Conservation (phyloP, 1,284 basidiomycete genomes). For the Irpex sp. region DNA sequence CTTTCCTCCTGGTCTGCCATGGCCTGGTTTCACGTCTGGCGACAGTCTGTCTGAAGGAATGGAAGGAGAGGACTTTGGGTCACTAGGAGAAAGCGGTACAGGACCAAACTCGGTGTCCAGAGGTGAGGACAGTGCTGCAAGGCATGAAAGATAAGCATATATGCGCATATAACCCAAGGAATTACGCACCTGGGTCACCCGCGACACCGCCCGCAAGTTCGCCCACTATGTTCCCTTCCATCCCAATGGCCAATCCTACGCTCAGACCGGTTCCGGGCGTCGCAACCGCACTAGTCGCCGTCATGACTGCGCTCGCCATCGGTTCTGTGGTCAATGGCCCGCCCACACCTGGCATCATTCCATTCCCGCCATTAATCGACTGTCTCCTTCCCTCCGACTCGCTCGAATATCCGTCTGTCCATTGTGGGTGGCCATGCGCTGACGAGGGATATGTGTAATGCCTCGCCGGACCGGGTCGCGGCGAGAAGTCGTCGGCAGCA, state of each 20-base stretch:
- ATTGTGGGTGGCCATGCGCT: not conserved
- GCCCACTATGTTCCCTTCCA: not conserved
- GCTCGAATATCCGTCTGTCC: not conserved
- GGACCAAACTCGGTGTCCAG: not conserved
- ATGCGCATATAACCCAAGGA: not conserved
- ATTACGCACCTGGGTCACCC: not conserved
- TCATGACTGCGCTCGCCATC: not conserved
- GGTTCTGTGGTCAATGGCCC: not conserved
- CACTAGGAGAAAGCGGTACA: not conserved
- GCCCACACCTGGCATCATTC: not conserved
- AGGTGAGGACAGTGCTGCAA: not conserved
- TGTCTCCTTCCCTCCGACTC: not conserved
- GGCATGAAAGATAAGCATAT: not conserved
- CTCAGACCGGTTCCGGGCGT: not conserved
- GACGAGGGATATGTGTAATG: not conserved
- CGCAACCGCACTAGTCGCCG: not conserved
- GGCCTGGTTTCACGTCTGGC: not conserved
- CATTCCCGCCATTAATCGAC: not conserved
- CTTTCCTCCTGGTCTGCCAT: conserved; percentile 9
- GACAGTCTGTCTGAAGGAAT: not conserved
- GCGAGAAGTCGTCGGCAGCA: not conserved
- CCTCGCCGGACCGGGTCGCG: not conserved
- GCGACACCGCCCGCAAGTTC: not conserved
- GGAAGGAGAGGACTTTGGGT: not conserved
- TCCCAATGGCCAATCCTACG: not conserved